A percentile compares a stretch with the other conserved stretches of the same genome.
Evolutionary conservation across 345 rosid genomes (phyloP).

Genomic region (Acer campestre): DNA sequence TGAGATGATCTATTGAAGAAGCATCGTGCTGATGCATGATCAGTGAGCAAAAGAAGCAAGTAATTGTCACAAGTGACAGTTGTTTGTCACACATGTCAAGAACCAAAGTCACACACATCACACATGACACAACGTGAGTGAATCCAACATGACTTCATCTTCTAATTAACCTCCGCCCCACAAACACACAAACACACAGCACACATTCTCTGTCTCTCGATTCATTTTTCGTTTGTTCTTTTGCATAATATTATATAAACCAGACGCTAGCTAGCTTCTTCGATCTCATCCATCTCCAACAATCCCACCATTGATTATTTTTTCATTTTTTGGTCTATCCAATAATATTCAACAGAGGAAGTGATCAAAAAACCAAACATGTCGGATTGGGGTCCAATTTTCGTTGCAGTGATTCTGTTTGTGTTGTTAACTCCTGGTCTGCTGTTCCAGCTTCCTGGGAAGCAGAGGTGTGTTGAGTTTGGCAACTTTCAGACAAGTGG

Average conservation of each 20-base stretch:
- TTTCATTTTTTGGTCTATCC: not conserved
- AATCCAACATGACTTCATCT: constrained; percentile 30
- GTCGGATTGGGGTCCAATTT: constrained; percentile 68
- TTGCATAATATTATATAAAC: constrained; percentile 10
- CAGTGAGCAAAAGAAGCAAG: constrained; percentile 9
- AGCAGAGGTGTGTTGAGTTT: constrained; percentile 44
- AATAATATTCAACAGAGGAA: no score
- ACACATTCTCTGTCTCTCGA: constrained; percentile 1
- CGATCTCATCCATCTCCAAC: not conserved
- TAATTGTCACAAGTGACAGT: constrained; percentile 7
- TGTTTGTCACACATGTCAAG: constrained; percentile 10
- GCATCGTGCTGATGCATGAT: not conserved
- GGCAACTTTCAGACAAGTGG: constrained; percentile 64
- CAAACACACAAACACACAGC: constrained; percentile 5
- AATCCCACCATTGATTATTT: not conserved
- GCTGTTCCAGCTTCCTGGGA: constrained; percentile 61
- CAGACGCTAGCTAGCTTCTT: not conserved
- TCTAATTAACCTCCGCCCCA: constrained; percentile 19
- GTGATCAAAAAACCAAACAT: constrained; percentile 17
- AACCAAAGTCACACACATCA: no score
- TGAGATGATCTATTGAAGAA: not conserved
- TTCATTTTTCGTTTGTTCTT: not conserved
- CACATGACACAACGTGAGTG: constrained; percentile 9
- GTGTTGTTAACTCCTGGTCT: constrained; percentile 57
- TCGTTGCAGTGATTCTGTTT: constrained; percentile 53